Evolutionary conservation across 73 alveolate genomes (phyloP), one percentile per base, ranked within the genome.

Genomic region (Tetrahymena elliotti): DNA sequence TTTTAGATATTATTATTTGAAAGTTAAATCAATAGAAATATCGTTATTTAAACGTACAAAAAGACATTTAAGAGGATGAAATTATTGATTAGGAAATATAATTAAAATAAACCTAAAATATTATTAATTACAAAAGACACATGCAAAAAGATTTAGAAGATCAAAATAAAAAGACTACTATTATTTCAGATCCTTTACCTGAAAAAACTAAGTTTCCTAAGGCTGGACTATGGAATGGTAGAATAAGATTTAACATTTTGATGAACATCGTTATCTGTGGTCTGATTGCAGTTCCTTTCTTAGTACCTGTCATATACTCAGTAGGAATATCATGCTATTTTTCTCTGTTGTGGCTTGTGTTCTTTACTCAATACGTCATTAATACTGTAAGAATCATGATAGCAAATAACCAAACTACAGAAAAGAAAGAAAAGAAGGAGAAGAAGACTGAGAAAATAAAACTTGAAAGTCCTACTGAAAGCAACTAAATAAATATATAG

Each of bases 191-290:
- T n/a, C 88, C 88, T 68, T 31, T 68, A 27, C 38, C 88, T 68
- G 88, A 68, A 68, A 68, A 68, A 31, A 68, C 38, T 2, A 68
- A 68, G n/a, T 68, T 68, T 10, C 88, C 88, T 24, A 68, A 68
- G 38, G 0, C 88, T 2, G 88, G 88, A 24, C n/a, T n/a, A 1
- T 68, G 34, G 16, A 96, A 96, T 35, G 97, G 97, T 31, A 95
- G 97, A 94, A 2, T 95, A 15, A 95, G 97, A 95, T 40, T 35
- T 38, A 95, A 93, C 36, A 20, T 95, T 7, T 13, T 95, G 33
- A 47, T 95, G 38, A 95, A 95, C 33, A 31, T 93, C 11, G 39
- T 40, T 15, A 83, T 95, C 22, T 18, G 93, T 52, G 93, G 35
- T 18, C 33, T 95, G 27, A 54, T 54, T 18, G 83, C 37, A 27